Percentiles rank a stretch among this genome's conserved stretches.
Evolutionary conservation across 2,329 filamentous ascomycete species (phyloP).

Genomic region (Aspergillus awamori): DNA sequence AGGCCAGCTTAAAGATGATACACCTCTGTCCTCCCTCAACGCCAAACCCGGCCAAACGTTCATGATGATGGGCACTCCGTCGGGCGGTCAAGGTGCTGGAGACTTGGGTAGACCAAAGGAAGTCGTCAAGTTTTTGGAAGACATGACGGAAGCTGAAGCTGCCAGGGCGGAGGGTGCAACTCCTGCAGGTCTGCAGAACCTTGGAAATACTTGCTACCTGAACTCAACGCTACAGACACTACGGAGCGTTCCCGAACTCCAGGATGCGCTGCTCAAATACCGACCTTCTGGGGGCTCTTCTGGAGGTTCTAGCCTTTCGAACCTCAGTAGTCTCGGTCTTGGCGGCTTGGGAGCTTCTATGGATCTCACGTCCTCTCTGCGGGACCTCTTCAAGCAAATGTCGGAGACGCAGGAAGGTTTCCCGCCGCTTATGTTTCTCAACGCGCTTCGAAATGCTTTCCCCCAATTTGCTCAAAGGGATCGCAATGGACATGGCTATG

Average conservation of each 20-base stretch:
- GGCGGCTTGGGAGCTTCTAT: slow-evolving; percentile 61
- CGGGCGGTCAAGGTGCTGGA: slow-evolving; percentile 60
- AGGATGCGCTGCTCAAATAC: slow-evolving; percentile 73
- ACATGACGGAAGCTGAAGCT: slow-evolving; percentile 94
- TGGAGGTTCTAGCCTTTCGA: slow-evolving; percentile 41
- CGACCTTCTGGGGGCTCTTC: slow-evolving; percentile 41
- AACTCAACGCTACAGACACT: slow-evolving; percentile 96
- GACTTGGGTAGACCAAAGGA: slow-evolving; percentile 74
- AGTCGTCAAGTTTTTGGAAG: slow-evolving; percentile 85
- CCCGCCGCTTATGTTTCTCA: slow-evolving; percentile 79
- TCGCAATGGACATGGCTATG: slow-evolving; percentile 79
- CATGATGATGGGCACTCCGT: slow-evolving; percentile 95
- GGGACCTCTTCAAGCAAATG: slow-evolving; percentile 88
- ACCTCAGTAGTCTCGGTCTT: slow-evolving; percentile 58
- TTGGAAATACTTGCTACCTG: slow-evolving; percentile 98
- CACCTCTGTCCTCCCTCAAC: slow-evolving; percentile 77
- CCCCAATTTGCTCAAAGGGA: slow-evolving; percentile 92
- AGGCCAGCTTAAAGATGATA: slow-evolving; percentile 93
- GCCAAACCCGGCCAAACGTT: slow-evolving; percentile 84
- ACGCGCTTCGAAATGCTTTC: slow-evolving; percentile 74
- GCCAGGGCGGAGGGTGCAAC: slow-evolving; percentile 81
- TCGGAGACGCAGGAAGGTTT: slow-evolving; percentile 85
- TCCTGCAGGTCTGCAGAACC: slow-evolving; percentile 84
- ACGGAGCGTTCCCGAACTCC: slow-evolving; percentile 85
- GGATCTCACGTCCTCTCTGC: slow-evolving; percentile 76